Evolutionary conservation across 2,329 filamentous ascomycete species (phyloP).

Genomic region (Aspergillus fructus): DNA sequence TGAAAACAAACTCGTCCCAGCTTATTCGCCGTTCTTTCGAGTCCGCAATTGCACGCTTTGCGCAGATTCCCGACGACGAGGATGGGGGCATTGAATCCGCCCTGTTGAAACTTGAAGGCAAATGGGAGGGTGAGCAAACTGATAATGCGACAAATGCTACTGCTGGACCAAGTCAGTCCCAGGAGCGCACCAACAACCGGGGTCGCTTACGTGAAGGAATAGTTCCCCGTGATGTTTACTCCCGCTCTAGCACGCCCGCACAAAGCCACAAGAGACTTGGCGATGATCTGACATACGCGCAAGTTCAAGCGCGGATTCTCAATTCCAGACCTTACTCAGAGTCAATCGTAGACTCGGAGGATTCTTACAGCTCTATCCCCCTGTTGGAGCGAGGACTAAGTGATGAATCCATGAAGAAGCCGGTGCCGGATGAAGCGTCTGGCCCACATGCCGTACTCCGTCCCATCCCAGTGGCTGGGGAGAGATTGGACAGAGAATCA

Average conservation of each 20-base stretch:
- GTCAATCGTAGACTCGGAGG: conserved; percentile 61
- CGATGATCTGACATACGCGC: conserved; percentile 26
- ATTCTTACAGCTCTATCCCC: conserved; percentile 75
- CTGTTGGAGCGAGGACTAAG: conserved; percentile 66
- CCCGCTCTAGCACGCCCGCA: conserved; percentile 17
- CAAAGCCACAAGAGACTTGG: conserved; percentile 26
- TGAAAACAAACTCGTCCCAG: conserved; percentile 56
- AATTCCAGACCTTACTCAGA: conserved; percentile 39
- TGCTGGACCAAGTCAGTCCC: not conserved
- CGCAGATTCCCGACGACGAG: conserved; percentile 82
- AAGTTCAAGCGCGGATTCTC: conserved; percentile 25
- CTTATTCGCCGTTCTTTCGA: conserved; percentile 73
- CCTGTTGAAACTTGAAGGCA: conserved; percentile 86
- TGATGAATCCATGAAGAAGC: conserved; percentile 52
- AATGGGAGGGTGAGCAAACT: conserved; percentile 47
- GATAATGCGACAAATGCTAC: conserved; percentile 1
- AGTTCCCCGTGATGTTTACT: not conserved
- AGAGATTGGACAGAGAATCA: conserved; percentile 35
- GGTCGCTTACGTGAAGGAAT: conserved; percentile 4
- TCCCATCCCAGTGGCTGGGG: conserved; percentile 25
- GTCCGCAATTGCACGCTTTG: conserved; percentile 80
- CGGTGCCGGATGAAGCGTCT: conserved; percentile 25
- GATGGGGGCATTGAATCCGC: conserved; percentile 93
- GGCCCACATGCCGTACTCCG: conserved; percentile 22
- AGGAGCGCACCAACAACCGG: not conserved